Evolutionary conservation across 2,329 filamentous ascomycete genomes (phyloP).

Genomic region (Teratosphaeria pseudoeucalypti): DNA sequence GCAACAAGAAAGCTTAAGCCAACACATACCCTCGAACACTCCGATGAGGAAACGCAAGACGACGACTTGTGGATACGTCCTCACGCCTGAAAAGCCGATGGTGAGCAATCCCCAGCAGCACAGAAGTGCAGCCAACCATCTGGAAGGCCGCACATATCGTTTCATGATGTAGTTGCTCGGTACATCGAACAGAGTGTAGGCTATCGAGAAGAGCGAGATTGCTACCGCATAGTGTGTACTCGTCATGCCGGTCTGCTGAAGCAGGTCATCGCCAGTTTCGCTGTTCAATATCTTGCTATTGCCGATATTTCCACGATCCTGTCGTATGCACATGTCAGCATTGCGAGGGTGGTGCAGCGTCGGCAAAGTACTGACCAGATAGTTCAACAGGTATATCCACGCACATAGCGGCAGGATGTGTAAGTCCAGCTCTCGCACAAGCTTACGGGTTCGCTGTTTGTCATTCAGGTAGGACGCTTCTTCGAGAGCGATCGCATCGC

Average conservation of each 20-base stretch:
- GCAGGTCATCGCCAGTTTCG: conserved; percentile 44
- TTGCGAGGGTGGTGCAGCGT: too few relatives aligned
- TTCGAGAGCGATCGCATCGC: too few relatives aligned
- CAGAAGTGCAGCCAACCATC: conserved; percentile 30
- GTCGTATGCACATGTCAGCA: too few relatives aligned
- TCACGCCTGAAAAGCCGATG: conserved; percentile 27
- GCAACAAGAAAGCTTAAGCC: neutral
- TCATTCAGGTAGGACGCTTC: neutral
- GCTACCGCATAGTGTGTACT: conserved; percentile 46
- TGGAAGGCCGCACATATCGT: conserved; percentile 27
- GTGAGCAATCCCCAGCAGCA: conserved; percentile 30
- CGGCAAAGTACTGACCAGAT: conserved; percentile 45
- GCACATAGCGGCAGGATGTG: neutral
- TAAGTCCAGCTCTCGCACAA: neutral
- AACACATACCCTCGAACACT: neutral
- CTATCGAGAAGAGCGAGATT: conserved; percentile 24
- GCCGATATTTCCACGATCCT: too few relatives aligned
- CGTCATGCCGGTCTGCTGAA: conserved; percentile 42
- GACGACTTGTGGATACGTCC: conserved; percentile 23
- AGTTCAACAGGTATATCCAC: neutral
- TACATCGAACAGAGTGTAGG: conserved; percentile 24
- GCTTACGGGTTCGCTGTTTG: neutral
- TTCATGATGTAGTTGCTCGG: conserved; percentile 33
- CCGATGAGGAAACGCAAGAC: neutral
- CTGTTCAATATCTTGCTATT: too few relatives aligned